Base-by-base conservation (phyloP, 1,139 yeast species). In the Diutina neorugosa region DNA sequence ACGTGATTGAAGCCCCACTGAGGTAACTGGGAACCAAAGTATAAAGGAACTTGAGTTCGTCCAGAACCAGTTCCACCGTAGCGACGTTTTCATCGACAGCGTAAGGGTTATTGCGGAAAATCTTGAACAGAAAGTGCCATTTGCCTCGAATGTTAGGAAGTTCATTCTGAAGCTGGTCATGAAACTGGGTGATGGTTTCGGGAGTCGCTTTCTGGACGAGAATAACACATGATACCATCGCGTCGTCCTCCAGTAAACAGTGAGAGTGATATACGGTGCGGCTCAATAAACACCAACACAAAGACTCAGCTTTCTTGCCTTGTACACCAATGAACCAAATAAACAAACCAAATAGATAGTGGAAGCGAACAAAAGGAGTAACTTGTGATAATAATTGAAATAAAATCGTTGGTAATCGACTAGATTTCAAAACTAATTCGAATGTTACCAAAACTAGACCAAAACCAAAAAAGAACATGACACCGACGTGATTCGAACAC, bases 91-190 rank as follows among this genome's bases (percentile, higher is more conserved):
- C 50, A 16, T 27, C 50, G n/a, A 46, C 40, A 6, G 81, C 75
- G 61, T 66, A 74, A 41, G 74, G 75, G 60, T 84, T 85, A 62
- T 82, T 84, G 49, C 87, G 67, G 63, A 78, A 84, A 52, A 85
- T 77, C 60, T 81, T 81, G 63, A 83, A 76, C 53, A 76, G 82
- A 62, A 84, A 81, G 54, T 68, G 69, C 91, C 91, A 85, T 54
- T 78, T 73, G 1, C 87, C 86, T 46, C 76, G 69, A 2, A 74
- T 61, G 16, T 76, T 71, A 0, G 90, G 88, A 27, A 82, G 70
- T 56, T 80, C 82, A 59, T 84, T 84, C 18, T 83, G 76, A 16
- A 85, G 72, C 57, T 78, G 78, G 63, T 85, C 91, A 59, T 83
- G 86, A 59, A 84, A 76, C 55, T 79, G 79, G 0, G 84, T 72